Percentiles rank a stretch among this genome's conserved stretches.
phyloP scores from a whole-genome alignment of 73 alveolate species.

The Urostyla sp. region DNA sequence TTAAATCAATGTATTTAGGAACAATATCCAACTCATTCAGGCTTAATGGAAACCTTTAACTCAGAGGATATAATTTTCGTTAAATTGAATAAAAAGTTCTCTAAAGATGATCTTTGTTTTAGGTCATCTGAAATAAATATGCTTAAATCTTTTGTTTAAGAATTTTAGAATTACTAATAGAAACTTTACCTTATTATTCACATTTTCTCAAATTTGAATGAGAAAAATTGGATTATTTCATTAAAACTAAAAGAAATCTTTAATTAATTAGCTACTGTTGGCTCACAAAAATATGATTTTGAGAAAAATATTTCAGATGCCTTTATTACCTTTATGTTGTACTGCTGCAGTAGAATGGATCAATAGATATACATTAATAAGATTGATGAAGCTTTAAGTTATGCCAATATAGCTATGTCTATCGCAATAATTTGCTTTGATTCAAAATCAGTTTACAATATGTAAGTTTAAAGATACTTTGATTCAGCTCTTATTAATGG shows the following conservation, averaged over 20 bases:
- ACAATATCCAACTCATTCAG: constrained; percentile 53
- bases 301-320: not conserved
- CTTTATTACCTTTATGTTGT: constrained; percentile 7
- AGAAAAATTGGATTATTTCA: constrained; percentile 34
- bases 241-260: constrained; percentile 1
- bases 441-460: no score
- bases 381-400: no score
- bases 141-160: not conserved
- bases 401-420: no score
- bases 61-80: not conserved
- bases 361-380: no score
- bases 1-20: constrained; percentile 49
- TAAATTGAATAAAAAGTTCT: not conserved
- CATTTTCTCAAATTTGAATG: not conserved
- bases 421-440: no score
- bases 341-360: no score
- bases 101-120: not conserved
- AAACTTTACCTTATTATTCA: constrained; percentile 1
- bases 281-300: not conserved
- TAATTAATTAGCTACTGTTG: not conserved
- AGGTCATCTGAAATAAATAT: not conserved
- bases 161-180: not conserved
- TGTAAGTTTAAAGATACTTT: no score
- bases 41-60: constrained; percentile 17
- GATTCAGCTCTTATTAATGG: no score